These are phyloP conservation scores for Pleurozium schreberi DNA, from an alignment of 225 moss, liverwort and hornwort species.

Conservation along the genomic window DNA sequence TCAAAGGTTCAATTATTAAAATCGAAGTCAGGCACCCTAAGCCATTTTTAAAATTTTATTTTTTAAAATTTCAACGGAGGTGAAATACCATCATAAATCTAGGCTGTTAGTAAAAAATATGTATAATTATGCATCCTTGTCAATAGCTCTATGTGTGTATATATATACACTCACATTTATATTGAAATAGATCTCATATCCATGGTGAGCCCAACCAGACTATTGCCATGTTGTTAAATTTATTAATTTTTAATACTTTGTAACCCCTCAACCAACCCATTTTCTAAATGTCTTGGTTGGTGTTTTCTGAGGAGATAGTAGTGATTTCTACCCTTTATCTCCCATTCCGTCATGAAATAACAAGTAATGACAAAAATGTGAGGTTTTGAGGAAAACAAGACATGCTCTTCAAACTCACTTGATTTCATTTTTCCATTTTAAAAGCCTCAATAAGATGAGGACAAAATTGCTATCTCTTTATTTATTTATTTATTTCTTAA, in stretches of 20 bases:
- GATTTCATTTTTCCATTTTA: background rate
- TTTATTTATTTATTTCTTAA: background rate
- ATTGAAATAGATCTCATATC: too few relatives aligned
- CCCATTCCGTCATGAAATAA: background rate
- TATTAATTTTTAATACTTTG: background rate
- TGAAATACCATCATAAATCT: too few relatives aligned
- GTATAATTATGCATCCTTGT: too few relatives aligned
- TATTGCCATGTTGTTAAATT: accelerated
- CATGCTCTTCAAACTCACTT: accelerated
- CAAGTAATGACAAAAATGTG: background rate
- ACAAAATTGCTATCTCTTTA: background rate
- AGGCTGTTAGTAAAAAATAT: too few relatives aligned
- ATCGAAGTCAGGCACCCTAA: too few relatives aligned
- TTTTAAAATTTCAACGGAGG: too few relatives aligned
- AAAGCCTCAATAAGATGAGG: background rate
- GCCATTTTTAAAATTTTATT: too few relatives aligned
- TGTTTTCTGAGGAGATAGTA: background rate
- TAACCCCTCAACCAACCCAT: accelerated
- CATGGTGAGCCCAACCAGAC: accelerated
- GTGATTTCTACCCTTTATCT: background rate
- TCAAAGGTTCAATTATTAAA: too few relatives aligned
- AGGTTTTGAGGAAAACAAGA: background rate
- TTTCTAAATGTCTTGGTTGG: background rate
- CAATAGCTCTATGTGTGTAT: too few relatives aligned
- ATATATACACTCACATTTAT: too few relatives aligned